phyloP scores from a whole-genome alignment of 192 early-diverging fungal species.

The Dispira simplex region DNA sequence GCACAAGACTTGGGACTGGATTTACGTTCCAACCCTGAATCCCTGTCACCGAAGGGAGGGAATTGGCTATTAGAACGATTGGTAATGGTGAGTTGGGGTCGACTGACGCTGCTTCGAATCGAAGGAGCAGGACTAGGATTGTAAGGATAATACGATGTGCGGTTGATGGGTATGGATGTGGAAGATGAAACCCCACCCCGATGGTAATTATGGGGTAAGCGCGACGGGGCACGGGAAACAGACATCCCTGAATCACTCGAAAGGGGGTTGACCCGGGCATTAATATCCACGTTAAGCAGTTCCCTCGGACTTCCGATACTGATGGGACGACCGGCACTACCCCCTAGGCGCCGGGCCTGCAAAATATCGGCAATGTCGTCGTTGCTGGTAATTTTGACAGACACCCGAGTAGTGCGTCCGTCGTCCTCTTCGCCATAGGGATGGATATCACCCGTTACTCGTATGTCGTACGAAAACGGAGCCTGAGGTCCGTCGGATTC shows the following conservation, averaged over 20 bases:
- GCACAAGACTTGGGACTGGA: too few relatives aligned
- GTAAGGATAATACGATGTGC: not conserved
- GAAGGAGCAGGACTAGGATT: not conserved
- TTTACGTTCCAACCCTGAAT: too few relatives aligned
- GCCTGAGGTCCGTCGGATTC: constrained; percentile 5
- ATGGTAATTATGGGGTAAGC: too few relatives aligned
- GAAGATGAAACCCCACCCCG: too few relatives aligned
- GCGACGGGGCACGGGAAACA: too few relatives aligned
- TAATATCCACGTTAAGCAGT: constrained; percentile 8
- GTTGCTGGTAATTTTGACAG: constrained; percentile 24
- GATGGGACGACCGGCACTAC: not conserved
- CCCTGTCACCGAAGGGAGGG: too few relatives aligned
- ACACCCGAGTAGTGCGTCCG: constrained; percentile 26
- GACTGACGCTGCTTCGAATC: too few relatives aligned
- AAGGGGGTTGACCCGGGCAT: constrained; percentile 10
- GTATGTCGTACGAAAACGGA: constrained; percentile 33
- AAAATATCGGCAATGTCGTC: constrained; percentile 5
- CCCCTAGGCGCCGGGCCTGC: constrained; percentile 3
- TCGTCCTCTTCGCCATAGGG: constrained; percentile 18
- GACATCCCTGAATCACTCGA: too few relatives aligned
- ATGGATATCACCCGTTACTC: constrained; percentile 25
- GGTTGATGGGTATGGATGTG: not conserved
- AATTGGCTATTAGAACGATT: too few relatives aligned
- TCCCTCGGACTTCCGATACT: constrained; percentile 2
- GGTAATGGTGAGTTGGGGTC: too few relatives aligned